These are phyloP conservation scores for Cyclotella sp. DNA, from an alignment of 108 stramenopile genomes.

Conservation along the genomic window DNA sequence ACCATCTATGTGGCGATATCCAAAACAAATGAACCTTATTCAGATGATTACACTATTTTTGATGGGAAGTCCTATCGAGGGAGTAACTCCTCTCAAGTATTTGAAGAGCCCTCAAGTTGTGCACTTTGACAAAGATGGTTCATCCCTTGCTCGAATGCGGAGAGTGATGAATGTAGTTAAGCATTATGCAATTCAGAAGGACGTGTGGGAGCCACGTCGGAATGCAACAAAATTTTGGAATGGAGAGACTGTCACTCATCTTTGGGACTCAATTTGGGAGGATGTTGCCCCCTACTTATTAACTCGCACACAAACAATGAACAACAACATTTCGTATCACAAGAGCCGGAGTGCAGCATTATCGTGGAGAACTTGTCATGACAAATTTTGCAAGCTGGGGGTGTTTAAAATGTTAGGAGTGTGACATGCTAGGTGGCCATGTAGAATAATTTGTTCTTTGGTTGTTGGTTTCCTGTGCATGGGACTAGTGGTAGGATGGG, in stretches of 20 bases:
- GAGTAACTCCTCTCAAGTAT: not conserved
- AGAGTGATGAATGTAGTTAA: not conserved
- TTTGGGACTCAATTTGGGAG: not conserved
- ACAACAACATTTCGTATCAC: not conserved
- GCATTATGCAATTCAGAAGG: not conserved
- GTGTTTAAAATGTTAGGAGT: not conserved
- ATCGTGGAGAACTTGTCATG: not conserved
- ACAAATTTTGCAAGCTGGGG: not conserved
- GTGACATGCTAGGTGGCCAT: not conserved
- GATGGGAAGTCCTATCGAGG: not conserved
- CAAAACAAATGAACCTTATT: not conserved
- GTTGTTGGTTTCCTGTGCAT: too few relatives aligned
- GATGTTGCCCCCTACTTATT: not conserved
- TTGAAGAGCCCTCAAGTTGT: not conserved
- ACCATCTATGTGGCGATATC: too few relatives aligned
- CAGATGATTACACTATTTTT: not conserved
- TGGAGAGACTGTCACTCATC: not conserved
- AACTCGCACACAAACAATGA: not conserved
- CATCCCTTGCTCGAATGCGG: not conserved
- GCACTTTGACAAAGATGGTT: not conserved
- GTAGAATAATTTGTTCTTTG: not conserved
- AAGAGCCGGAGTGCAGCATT: not conserved
- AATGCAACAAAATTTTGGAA: conserved; percentile 9
- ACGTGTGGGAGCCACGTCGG: not conserved
- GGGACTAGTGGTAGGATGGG: too few relatives aligned